A percentile compares a stretch with the other conserved stretches of the same genome.
Evolutionary conservation across 257 asterid genomes (phyloP).

Genomic region (Jaltomata sinuosa): DNA sequence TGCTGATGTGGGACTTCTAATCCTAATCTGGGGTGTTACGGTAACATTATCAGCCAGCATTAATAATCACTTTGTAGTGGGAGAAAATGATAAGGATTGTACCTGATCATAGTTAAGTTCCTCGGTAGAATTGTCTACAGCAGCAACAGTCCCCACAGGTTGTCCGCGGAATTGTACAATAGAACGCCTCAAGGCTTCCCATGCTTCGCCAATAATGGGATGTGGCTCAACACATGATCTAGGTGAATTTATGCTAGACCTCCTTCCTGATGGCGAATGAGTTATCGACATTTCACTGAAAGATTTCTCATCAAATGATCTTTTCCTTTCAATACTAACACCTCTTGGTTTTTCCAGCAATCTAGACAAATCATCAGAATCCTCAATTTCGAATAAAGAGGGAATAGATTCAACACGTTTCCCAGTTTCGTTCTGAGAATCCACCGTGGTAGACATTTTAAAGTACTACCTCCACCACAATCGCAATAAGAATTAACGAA

Average conservation of each 20-base stretch:
- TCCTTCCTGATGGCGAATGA: slow-evolving; percentile 31
- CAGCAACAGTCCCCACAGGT: slow-evolving; percentile 93
- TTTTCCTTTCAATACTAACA: slow-evolving; percentile 59
- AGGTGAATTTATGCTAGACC: too few species aligned
- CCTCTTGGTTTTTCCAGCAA: slow-evolving; percentile 47
- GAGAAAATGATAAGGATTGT: background rate
- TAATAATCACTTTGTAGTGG: too few species aligned
- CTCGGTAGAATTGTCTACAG: slow-evolving; percentile 59
- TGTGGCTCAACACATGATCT: slow-evolving; percentile 42
- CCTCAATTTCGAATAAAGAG: slow-evolving; percentile 67
- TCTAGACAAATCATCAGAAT: slow-evolving; percentile 32
- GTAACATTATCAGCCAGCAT: too few species aligned
- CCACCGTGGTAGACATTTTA: slow-evolving; percentile 33
- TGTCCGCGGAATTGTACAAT: slow-evolving; percentile 60
- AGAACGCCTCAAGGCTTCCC: slow-evolving; percentile 72
- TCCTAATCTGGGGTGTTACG: too few species aligned
- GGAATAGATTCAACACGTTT: slow-evolving; percentile 35
- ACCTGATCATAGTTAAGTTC: slow-evolving; percentile 92
- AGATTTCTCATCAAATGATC: slow-evolving; percentile 77
- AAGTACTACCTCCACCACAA: background rate
- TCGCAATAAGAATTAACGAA: too few species aligned
- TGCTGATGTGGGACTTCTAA: too few species aligned
- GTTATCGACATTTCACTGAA: slow-evolving; percentile 39
- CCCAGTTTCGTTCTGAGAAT: slow-evolving; percentile 31
- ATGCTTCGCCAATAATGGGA: slow-evolving; percentile 70